A percentile compares a stretch with the other conserved stretches of the same genome.
These are phyloP conservation scores for Coemansia sp. DNA, from an alignment of 192 early-diverging fungal genomes.

Conservation along the genomic window DNA sequence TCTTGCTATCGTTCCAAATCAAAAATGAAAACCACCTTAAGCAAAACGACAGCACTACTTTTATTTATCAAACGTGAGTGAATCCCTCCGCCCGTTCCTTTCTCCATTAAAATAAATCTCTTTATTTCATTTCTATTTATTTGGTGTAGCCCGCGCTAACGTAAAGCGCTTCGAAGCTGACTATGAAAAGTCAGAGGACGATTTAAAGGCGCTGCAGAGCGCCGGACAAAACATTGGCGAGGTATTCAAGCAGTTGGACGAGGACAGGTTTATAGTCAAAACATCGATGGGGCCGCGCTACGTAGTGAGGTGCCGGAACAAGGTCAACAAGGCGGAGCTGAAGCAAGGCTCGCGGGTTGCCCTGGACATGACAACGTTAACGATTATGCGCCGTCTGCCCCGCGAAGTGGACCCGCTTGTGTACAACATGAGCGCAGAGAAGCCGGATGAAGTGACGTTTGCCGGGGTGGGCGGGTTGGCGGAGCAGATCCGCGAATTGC, in stretches of 20 bases:
- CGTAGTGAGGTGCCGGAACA: constrained; percentile 95
- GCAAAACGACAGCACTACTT: no score
- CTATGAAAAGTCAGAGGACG: constrained; percentile 95
- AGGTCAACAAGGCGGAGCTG: constrained; percentile 91
- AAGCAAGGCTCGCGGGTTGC: constrained; percentile 98
- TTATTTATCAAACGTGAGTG: not conserved
- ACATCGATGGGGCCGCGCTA: constrained; percentile 95
- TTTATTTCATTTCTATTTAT: not conserved
- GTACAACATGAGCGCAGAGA: constrained; percentile 99
- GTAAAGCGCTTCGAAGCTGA: constrained; percentile 85
- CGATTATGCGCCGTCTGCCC: constrained; percentile 99
- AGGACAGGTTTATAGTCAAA: constrained; percentile 98
- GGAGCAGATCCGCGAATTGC: constrained; percentile 96
- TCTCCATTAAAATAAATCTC: not conserved
- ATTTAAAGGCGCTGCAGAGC: constrained; percentile 96
- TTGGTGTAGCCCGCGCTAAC: constrained; percentile 66
- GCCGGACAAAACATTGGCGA: constrained; percentile 99
- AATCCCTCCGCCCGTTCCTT: no score
- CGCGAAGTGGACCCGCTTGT: constrained; percentile 98
- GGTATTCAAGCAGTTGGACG: constrained; percentile 95
- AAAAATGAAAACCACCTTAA: no score
- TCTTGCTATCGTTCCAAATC: no score
- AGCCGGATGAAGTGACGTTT: constrained; percentile 93
- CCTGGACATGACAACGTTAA: constrained; percentile 99
- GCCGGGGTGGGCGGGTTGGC: constrained; percentile 93